Evolutionary conservation across 2,329 filamentous ascomycete species (phyloP), one percentile per base, ranked within the genome.

Genomic region (Stachybotrys elegans): DNA sequence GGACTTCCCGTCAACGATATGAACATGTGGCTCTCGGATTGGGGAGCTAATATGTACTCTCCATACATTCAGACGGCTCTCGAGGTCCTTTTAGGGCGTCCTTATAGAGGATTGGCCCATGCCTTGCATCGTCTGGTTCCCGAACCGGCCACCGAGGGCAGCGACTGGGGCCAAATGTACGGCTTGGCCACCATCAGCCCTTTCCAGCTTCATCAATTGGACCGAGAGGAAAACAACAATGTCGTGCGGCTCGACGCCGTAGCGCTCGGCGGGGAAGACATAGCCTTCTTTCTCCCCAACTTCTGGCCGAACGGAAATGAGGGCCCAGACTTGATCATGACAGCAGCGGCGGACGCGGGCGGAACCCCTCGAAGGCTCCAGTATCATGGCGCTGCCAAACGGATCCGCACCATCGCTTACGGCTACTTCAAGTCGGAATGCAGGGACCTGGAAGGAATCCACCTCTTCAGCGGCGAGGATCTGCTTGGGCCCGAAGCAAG

Each of bases 1-100:
- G 27, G 54, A 11, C 51, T 58, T 22, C 56, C 56, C 22, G 46
- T 27, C 20, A 48, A 39, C 8, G 25, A 7, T 1, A 3, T 14
- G 1, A 22, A 6, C 4, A 56, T 55, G 17, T 20, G 22, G 8
- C 42, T 51, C 16, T 13, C 40, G 4, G 36, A 37, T 4, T 62
- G 54, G 47, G 57, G 48, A 2, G 49, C 52, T 12, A 53, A 61
- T 35, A 54, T 59, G 36, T 63, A 53, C 44, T 54, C 53, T 31
- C 42, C 41, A 0, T 54, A 55, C 21, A 40, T 65, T 16, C 48
- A 41, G 22, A 51, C 52, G 1, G 52, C 55, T 1, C 47, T 58
- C 6, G 55, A 62, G 4, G 52, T 63, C 5, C 31, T 65, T 5
- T 39, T 56, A 3, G 58, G 57, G 2, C 43, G 12, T 2, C 43